Conservation (phyloP, 1,284 basidiomycete species). For the Ceratobasidium sp. region DNA sequence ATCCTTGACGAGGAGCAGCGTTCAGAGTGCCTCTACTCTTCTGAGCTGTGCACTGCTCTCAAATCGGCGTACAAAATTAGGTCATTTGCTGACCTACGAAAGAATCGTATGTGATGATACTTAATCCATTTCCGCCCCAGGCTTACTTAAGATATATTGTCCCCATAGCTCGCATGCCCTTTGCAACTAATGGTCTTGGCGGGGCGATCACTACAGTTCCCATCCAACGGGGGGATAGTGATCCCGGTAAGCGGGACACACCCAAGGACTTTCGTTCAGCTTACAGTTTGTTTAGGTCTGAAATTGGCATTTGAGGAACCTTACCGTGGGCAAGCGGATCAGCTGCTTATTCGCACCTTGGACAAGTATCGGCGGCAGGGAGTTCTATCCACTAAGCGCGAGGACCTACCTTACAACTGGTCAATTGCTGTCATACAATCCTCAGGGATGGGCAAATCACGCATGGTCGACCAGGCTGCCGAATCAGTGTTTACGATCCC, state of each 20-base stretch:
- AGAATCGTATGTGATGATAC: neutral
- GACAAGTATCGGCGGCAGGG: neutral
- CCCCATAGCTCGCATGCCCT: neutral
- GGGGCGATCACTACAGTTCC: too few species aligned
- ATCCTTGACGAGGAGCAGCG: neutral
- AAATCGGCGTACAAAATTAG: neutral
- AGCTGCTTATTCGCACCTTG: neutral
- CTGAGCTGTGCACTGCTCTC: too few species aligned
- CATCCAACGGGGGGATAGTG: neutral
- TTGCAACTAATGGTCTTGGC: neutral
- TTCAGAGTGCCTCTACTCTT: too few species aligned
- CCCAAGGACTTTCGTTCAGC: neutral
- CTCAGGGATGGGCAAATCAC: slow-evolving; percentile 8
- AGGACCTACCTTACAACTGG: neutral
- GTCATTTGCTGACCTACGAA: neutral
- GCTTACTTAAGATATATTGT: neutral
- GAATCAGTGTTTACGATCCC: neutral
- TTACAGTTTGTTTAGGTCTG: neutral
- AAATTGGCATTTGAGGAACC: neutral
- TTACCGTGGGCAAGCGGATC: neutral
- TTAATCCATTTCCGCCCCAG: neutral
- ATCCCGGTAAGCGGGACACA: neutral
- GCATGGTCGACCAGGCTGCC: slow-evolving; percentile 14
- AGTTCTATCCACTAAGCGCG: neutral
- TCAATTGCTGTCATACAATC: slow-evolving; percentile 23